Base-by-base conservation (phyloP, 2,329 filamentous ascomycete genomes). In the Lasiodiplodia citricola region DNA sequence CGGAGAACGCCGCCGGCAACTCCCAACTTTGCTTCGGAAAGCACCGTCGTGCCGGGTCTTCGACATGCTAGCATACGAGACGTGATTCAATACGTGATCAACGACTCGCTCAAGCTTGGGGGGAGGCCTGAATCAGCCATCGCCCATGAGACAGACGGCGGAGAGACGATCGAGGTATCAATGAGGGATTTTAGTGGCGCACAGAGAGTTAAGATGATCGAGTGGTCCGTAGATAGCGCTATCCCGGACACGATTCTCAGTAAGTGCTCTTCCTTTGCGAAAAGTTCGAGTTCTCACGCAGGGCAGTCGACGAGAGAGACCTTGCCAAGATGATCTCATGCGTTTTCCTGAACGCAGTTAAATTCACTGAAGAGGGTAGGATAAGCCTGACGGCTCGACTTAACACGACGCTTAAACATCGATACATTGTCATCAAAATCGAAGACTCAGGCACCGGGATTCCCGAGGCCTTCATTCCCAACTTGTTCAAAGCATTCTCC, bases 391-490 rank as follows among this genome's bases (percentile, higher is more conserved):
- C 78, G 57, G 87, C 86, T 4, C 84, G 82, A 6, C 80, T 89
- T 52, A 87, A 85, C 66, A 55, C 31, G 31, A 68, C 55, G 23
- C 77, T 79, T 41, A 85, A 82, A 66, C 75, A 78, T 4, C 83
- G 85, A 41, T 87, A 87, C 74, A 82, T 91, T 52, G 81, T 88
- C 55, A 87, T 92, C 74, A 87, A 83, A 70, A 84, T 92, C 67
- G 82, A 83, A 18, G 90, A 92, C 77, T 91, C 89, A 21, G 90
- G 90, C 8, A 87, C 87, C 60, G 90, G 90, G 4, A 92, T 92
- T 56, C 88, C 89, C 0, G 84, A 86, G 60, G 87, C 87, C 14
- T 92, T 92, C 73, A 78, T 90, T 62, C 87, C 88, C 0, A 87
- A 87, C 67, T 81, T 92, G 0, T 92, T 92, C 81, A 90, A 90